Base-by-base conservation (phyloP, 176 grass and related monocot species). In the Pontederia crassipes region DNA sequence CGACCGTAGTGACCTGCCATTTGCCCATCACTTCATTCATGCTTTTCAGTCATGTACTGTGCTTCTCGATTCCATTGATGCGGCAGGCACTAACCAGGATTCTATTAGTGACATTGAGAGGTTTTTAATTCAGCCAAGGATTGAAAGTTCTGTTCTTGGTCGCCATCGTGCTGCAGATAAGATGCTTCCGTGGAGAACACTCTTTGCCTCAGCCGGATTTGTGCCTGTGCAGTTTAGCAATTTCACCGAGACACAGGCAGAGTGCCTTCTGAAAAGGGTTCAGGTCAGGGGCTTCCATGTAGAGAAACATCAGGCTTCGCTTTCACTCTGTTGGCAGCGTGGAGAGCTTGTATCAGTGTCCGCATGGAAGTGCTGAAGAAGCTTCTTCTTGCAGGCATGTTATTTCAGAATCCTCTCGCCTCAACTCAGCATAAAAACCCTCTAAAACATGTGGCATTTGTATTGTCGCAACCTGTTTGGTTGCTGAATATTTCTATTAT, bases 171-270 rank as follows among this genome's bases (percentile, higher is more conserved):
- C 17, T 8, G 45, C 51, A 17, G 62, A 72, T 18, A 84, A 83
- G 62, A 35, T 62, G 51, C 70, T 62, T 1, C 72, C 85, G 2
- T 81, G 81, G 77, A 64, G 53, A 48, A 26, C 50, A 12, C 69
- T 81, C 77, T 45, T 89, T 15, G 12, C 53, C 1, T 69, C 77
- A 4, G 58, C 67, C 6, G 77, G 86, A 10, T 81, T 89, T 11
- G 12, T 68, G 45, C 66, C 74, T 0, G 11, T 84, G 77, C 80
- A 78, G 12, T 65, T 81, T 49, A 84, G 81, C 74, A 61, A 64
- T 57, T 63, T 78, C 0, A 48, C 81, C 2, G 86, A 84, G 81
- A 75, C 77, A 1, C 86, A 89, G 71, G 86, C 86, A 6, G 86
- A 89, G n/a, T 89, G 81, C 62, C 66, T 89, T 1, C 66, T 89